These are phyloP conservation scores for Quercus parvula DNA, from an alignment of 306 rosid genomes.

Conservation along the genomic window DNA sequence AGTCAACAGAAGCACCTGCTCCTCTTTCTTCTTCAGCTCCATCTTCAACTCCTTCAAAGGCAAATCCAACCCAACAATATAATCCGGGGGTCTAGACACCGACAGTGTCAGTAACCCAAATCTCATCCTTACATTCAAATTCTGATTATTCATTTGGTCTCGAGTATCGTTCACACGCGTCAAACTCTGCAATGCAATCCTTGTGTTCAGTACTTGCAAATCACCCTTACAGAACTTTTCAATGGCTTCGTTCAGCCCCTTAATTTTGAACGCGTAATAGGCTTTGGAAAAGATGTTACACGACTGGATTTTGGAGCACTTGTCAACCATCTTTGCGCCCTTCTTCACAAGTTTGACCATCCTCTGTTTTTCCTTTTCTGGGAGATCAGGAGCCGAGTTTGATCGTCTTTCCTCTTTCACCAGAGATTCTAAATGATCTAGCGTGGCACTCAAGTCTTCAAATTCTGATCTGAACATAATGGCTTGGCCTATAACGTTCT, in stretches of 20 bases:
- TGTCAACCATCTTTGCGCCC: too few species aligned
- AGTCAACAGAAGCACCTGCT: constrained; percentile 24
- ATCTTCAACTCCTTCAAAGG: constrained; percentile 28
- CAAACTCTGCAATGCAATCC: not conserved
- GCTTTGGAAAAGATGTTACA: too few species aligned
- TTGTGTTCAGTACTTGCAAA: not conserved
- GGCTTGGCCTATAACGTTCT: not conserved
- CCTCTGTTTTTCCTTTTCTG: too few species aligned
- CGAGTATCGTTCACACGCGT: not conserved
- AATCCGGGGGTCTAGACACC: constrained; percentile 17
- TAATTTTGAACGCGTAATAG: not conserved
- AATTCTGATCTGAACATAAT: too few species aligned
- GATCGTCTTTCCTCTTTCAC: too few species aligned
- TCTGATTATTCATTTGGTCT: not conserved
- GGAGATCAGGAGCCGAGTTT: too few species aligned
- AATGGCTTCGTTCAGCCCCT: not conserved
- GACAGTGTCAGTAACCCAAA: not conserved
- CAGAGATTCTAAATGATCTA: too few species aligned
- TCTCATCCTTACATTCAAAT: not conserved
- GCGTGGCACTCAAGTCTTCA: too few species aligned
- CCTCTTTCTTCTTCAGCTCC: constrained; percentile 21
- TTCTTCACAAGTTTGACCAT: too few species aligned
- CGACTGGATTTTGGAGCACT: not conserved
- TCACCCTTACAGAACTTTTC: not conserved
- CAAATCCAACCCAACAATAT: constrained; percentile 31